Conservation (phyloP, 257 asterid genomes). For the Pogostemon cablin region DNA sequence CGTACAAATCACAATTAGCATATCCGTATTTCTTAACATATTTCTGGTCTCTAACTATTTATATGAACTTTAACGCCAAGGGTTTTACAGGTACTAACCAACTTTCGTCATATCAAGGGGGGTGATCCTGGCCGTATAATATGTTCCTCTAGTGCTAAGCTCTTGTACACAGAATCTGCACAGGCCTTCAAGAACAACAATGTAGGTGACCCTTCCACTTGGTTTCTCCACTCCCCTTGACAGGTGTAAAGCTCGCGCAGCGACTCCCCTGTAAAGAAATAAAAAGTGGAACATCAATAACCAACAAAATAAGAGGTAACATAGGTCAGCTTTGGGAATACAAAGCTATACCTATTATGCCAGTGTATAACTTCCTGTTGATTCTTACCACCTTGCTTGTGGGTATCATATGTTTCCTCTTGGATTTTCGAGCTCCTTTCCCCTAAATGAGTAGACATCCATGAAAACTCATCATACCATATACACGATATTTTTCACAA, state of each 20-base stretch:
- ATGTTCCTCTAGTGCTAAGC: constrained; percentile 94
- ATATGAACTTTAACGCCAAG: constrained; percentile 14
- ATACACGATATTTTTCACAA: background rate
- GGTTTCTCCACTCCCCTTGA: constrained; percentile 99
- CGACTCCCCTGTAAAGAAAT: constrained; percentile 64
- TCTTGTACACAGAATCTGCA: constrained; percentile 98
- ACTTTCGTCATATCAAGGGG: constrained; percentile 85
- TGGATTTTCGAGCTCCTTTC: constrained; percentile 58
- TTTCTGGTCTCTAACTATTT: constrained; percentile 3
- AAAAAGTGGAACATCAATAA: constrained; percentile 28
- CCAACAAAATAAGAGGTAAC: constrained; percentile 25
- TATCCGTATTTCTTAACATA: constrained; percentile 7
- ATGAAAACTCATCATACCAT: constrained; percentile 24
- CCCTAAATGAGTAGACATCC: constrained; percentile 44
- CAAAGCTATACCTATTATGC: constrained; percentile 73
- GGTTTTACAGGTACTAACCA: constrained; percentile 52
- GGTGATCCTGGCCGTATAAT: constrained; percentile 92
- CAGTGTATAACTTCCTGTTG: constrained; percentile 89
- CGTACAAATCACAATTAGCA: constrained; percentile 23
- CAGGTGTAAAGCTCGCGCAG: constrained; percentile 96
- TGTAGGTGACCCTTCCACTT: constrained; percentile 97
- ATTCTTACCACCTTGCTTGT: constrained; percentile 72
- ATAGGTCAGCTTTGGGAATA: constrained; percentile 28
- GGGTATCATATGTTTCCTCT: constrained; percentile 60
- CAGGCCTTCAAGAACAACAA: constrained; percentile 94